Percentiles rank a stretch among this genome's conserved stretches.
phyloP scores from a whole-genome alignment of 164 flowering plant genomes.

The Amborella trichopoda region DNA sequence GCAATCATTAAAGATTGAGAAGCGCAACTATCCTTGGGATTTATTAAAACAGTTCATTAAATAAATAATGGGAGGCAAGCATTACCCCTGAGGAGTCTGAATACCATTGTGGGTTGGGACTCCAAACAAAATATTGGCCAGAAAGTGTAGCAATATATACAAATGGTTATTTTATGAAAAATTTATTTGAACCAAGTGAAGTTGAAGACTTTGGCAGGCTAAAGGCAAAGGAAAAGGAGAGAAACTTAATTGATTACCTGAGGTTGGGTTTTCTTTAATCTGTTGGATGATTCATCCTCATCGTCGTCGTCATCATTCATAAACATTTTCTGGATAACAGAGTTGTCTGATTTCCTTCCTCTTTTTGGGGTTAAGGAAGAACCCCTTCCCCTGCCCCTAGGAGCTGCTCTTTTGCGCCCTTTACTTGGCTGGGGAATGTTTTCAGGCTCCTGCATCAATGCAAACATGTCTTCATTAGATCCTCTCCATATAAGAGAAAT shows the following conservation, averaged over 20 bases:
- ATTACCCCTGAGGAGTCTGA: background rate
- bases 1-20: too few species aligned
- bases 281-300: conserved; percentile 56
- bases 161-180: too few species aligned
- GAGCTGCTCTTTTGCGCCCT: conserved; percentile 81
- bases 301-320: conserved; percentile 53
- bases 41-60: background rate
- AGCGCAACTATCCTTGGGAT: too few species aligned
- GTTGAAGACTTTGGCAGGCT: background rate
- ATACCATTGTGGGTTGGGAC: background rate
- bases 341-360: conserved; percentile 59
- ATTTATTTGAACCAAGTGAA: background rate
- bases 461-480: background rate
- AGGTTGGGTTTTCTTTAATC: conserved; percentile 54
- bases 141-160: too few species aligned
- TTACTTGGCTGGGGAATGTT: conserved; percentile 23
- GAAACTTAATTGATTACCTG: conserved; percentile 37
- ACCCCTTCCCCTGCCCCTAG: conserved; percentile 73
- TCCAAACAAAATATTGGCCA: background rate
- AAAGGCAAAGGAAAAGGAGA: background rate
- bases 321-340: conserved; percentile 42
- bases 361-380: conserved; percentile 51
- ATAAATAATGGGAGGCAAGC: background rate
- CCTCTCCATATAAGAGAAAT: too few species aligned
- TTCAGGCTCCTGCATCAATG: conserved; percentile 41